Conservation (phyloP, 2,329 filamentous ascomycete genomes). For the Xylaria sp. region DNA sequence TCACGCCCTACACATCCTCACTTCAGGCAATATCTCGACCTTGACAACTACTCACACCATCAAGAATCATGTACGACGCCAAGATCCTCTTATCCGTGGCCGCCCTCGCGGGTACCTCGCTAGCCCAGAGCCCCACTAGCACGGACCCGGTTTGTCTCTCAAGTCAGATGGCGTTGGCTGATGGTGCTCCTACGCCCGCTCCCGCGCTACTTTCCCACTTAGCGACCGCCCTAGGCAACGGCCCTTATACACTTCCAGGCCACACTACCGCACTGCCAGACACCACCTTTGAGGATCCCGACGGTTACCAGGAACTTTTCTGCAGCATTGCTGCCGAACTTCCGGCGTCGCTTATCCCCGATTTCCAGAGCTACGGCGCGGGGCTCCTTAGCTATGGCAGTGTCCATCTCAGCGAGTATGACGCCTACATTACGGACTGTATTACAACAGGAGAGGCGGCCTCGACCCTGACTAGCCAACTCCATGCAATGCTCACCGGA, state of each 20-base stretch:
- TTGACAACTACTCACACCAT: not conserved
- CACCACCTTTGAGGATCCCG: constrained; percentile 12
- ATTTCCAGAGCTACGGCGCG: constrained; percentile 4
- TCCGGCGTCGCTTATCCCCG: constrained; percentile 5
- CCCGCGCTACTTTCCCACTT: not conserved
- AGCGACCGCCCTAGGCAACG: too few relatives aligned
- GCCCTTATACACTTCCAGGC: too few relatives aligned
- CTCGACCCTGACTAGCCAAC: constrained; percentile 4
- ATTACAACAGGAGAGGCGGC: constrained; percentile 5
- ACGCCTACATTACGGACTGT: constrained; percentile 13
- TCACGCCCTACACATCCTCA: too few relatives aligned
- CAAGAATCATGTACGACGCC: constrained; percentile 12
- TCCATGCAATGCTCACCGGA: constrained; percentile 3
- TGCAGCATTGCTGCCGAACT: constrained; percentile 4
- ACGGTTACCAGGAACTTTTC: not conserved
- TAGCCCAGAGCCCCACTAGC: not conserved
- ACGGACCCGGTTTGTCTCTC: not conserved
- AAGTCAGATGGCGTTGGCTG: not conserved
- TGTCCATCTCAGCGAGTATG: constrained; percentile 9
- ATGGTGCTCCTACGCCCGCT: not conserved
- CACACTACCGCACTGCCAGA: not conserved
- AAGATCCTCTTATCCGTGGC: constrained; percentile 10
- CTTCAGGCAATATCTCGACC: too few relatives aligned
- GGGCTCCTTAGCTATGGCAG: constrained; percentile 14
- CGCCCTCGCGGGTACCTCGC: constrained; percentile 8